A percentile compares a stretch with the other conserved stretches of the same genome.
Evolutionary conservation across 805 yeast species (phyloP).

Genomic region (Priceomyces medius): DNA sequence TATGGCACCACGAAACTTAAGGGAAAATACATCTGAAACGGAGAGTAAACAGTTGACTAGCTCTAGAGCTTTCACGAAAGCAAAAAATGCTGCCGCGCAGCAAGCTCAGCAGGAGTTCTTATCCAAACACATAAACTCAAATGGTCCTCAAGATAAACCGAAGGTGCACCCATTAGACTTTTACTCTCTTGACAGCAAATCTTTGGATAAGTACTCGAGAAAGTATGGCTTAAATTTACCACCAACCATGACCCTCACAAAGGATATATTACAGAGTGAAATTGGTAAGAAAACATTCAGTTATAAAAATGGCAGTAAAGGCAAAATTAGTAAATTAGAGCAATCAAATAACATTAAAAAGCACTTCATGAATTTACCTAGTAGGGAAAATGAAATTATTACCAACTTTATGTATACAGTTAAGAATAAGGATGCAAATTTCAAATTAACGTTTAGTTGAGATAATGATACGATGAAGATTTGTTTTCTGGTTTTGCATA

Average conservation of each 20-base stretch:
- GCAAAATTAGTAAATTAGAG: constrained; percentile 56
- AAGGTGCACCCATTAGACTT: constrained; percentile 67
- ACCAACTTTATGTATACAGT: constrained; percentile 88
- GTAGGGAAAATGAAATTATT: constrained; percentile 80
- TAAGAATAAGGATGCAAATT: constrained; percentile 58
- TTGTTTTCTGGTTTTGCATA: background rate
- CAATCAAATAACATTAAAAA: constrained; percentile 59
- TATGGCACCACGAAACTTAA: constrained; percentile 15
- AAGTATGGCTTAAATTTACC: constrained; percentile 57
- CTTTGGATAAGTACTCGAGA: constrained; percentile 68
- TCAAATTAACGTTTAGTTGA: constrained; percentile 39
- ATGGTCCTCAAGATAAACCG: constrained; percentile 63
- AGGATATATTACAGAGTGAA: constrained; percentile 66
- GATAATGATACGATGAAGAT: background rate
- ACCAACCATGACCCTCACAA: constrained; percentile 63
- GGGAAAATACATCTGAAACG: constrained; percentile 38
- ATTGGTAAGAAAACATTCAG: constrained; percentile 68
- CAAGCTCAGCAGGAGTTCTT: constrained; percentile 70
- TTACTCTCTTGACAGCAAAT: constrained; percentile 54
- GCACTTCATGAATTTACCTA: constrained; percentile 60
- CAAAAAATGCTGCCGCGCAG: constrained; percentile 58
- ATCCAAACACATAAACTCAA: constrained; percentile 67
- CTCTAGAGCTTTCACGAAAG: constrained; percentile 52
- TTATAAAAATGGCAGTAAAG: constrained; percentile 21
- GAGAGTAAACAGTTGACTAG: constrained; percentile 28